Evolutionary conservation across 305 asterid genomes (phyloP).

Genomic region (Solanum hybrid): DNA sequence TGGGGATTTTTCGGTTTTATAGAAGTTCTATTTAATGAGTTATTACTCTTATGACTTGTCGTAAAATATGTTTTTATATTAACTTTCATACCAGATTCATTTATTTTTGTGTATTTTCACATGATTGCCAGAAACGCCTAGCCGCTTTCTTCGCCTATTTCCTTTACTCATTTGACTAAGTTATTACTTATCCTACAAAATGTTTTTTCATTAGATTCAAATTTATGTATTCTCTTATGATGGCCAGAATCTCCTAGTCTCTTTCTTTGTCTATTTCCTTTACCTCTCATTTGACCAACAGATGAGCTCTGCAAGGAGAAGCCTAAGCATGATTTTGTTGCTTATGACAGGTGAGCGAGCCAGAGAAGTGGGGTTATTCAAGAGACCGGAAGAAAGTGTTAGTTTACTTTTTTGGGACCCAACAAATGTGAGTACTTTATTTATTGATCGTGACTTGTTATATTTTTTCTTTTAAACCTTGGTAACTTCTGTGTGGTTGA

Average conservation of each 20-base stretch:
- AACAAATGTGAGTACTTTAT: conserved; percentile 65
- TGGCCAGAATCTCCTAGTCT: not conserved
- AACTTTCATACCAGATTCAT: not conserved
- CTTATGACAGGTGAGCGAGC: conserved; percentile 74
- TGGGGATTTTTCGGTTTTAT: not conserved
- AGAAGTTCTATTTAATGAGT: not conserved
- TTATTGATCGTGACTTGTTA: not conserved
- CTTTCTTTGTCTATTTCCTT: not conserved
- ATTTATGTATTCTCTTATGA: not conserved
- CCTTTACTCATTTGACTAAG: not conserved
- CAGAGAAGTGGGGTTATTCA: conserved; percentile 75
- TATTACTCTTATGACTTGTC: not conserved
- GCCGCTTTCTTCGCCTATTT: not conserved
- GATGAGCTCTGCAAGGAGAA: not conserved
- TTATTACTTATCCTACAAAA: not conserved
- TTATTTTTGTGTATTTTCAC: not conserved
- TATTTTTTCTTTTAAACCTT: not conserved
- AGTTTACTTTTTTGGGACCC: conserved; percentile 78
- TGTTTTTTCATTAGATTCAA: not conserved
- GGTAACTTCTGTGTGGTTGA: not conserved
- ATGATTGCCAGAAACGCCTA: not conserved
- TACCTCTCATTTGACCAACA: not conserved
- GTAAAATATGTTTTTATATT: not conserved
- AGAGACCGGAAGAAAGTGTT: conserved; percentile 75
- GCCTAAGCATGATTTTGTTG: conserved; percentile 5